Evolutionary conservation across 2,329 filamentous ascomycete genomes (phyloP).

Genomic region (Raffaelea deltoideospora): DNA sequence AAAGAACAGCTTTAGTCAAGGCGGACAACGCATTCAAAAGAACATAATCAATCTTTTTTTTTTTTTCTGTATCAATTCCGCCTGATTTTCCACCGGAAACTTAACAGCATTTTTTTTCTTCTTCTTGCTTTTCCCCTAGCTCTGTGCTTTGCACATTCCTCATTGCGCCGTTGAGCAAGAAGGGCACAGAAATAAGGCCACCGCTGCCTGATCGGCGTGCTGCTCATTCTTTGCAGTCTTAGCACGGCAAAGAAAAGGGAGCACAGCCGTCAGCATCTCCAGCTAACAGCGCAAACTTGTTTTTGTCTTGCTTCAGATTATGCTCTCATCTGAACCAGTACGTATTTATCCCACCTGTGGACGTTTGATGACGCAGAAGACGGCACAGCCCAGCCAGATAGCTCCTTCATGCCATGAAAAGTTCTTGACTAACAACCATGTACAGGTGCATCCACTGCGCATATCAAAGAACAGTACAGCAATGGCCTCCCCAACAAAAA

Average conservation of each 20-base stretch:
- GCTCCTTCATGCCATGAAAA: background rate
- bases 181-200: background rate
- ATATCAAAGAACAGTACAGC: constrained; percentile 53
- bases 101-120: background rate
- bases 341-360: background rate
- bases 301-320: background rate
- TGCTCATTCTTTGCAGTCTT: background rate
- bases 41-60: background rate
- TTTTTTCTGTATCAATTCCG: background rate
- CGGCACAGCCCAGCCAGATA: background rate
- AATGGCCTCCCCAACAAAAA: constrained; percentile 46
- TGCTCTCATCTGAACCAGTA: background rate
- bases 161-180: background rate
- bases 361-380: too few species aligned
- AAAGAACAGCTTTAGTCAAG: too few species aligned
- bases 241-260: background rate
- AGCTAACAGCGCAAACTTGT: background rate
- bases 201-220: background rate
- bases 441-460: constrained; percentile 65
- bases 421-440: too few species aligned
- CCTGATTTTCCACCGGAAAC: background rate
- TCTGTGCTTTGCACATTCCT: background rate
- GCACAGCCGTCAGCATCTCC: background rate
- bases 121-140: too few species aligned
- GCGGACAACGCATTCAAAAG: background rate